Conservation (phyloP, 495 filamentous ascomycete genomes). For the Tuber calosporum region DNA sequence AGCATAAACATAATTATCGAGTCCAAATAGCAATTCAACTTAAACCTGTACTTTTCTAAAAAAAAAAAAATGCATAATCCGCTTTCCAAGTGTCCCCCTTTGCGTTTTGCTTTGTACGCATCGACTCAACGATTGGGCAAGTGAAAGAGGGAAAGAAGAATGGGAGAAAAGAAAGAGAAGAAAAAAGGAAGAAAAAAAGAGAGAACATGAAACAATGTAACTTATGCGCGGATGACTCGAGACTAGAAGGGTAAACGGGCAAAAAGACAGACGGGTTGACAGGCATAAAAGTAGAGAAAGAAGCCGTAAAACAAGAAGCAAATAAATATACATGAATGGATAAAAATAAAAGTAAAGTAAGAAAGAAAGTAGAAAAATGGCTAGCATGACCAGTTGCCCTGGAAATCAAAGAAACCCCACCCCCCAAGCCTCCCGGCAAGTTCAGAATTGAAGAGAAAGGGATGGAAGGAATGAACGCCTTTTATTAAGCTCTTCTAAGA, state of each 20-base stretch:
- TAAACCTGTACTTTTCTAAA: constrained; percentile 3
- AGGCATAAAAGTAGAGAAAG: neutral
- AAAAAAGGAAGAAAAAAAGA: neutral
- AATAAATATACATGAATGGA: neutral
- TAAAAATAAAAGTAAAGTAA: neutral
- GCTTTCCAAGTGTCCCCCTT: neutral
- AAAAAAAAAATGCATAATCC: neutral
- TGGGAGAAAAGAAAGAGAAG: neutral
- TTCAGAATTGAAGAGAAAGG: constrained; percentile 8
- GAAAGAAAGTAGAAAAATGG: neutral
- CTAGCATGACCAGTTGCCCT: neutral
- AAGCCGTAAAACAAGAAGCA: neutral
- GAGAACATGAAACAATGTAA: neutral
- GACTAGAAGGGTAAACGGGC: neutral
- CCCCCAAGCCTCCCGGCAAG: neutral
- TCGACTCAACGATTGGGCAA: neutral
- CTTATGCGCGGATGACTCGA: neutral
- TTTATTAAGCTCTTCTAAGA: constrained; percentile 20
- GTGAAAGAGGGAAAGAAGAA: neutral
- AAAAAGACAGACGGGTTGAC: neutral
- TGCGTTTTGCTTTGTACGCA: neutral
- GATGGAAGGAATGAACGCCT: neutral
- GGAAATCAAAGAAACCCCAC: constrained; percentile 1
- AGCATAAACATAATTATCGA: neutral
- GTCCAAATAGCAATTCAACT: neutral